Base-by-base conservation (phyloP, 2,329 filamentous ascomycete genomes). In the Phialophora macrospora region DNA sequence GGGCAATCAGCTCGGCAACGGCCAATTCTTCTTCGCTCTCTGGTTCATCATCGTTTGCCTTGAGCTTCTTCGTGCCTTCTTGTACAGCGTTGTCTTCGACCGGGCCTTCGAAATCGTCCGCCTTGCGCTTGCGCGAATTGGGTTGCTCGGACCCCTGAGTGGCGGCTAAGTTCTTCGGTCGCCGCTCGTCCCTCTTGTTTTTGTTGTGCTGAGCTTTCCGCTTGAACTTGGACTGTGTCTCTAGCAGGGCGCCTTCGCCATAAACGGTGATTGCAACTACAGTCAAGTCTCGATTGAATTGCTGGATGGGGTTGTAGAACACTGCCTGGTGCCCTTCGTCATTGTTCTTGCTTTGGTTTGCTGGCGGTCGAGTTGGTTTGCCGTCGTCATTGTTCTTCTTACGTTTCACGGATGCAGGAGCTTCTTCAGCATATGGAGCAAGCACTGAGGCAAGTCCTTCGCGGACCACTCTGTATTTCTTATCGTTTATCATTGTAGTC, bases 281-380 rank as follows among this genome's bases (percentile, higher is more conserved):
- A 67, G 92, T 97, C 70, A 99, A 80, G 76, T 99, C 95, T 55
- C 96, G 90, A 78, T 99, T 99, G 83, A 98, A 99, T 76, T 99
- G 95, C 76, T 99, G 95, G 62, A 99, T 97, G 0, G 95, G 94
- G 73, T 99, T 99, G 84, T 99, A 99, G 75, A 99, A 99, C 63
- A 99, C 96, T 38, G 83, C 82, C 73, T 94, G 90, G 72, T 88
- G 85, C 46, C 87, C 83, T 72, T 87, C 83, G 59, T 88, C 85
- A 65, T 84, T 81, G 73, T 87, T 85, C 63, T 82, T 75, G 63
- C 77, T 77, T 30, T 77, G 71, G 66, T 79, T 75, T 46, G 71
- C 75, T 0, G 80, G 77, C 48, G 57, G 4, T 17, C 32, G 55
- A 14, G 73, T 66, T 68, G 77, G 76, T 71, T 77, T 84, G 24